A percentile compares a stretch with the other conserved stretches of the same genome.
Conservation (phyloP, 352 stramenopile species). For the Phytophthora kernoviae region DNA sequence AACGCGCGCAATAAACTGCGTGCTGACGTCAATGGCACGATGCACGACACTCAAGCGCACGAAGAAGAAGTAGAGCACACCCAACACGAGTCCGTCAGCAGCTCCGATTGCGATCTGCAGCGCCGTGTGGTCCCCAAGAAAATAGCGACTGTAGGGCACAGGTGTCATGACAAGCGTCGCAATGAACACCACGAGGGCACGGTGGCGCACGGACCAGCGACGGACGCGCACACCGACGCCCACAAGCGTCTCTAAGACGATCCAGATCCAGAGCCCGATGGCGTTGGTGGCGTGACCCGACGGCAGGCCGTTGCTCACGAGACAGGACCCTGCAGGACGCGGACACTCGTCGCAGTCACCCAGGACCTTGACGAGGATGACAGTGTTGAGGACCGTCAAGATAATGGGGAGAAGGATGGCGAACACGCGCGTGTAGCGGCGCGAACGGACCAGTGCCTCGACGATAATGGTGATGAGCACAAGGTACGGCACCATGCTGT, state of each 20-base stretch:
- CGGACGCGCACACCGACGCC: slow-evolving; percentile 31
- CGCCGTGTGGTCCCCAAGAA: slow-evolving; percentile 49
- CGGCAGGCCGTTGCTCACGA: slow-evolving; percentile 46
- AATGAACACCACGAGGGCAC: slow-evolving; percentile 15
- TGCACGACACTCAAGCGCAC: slow-evolving; percentile 38
- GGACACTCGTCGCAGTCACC: slow-evolving; percentile 44
- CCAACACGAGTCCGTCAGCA: slow-evolving; percentile 38
- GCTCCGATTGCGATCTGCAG: slow-evolving; percentile 40
- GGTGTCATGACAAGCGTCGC: slow-evolving; percentile 33
- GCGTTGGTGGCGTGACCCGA: slow-evolving; percentile 55
- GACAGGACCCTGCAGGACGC: slow-evolving; percentile 41
- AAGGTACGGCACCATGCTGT: slow-evolving; percentile 56
- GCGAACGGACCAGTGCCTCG: slow-evolving; percentile 36
- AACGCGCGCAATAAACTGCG: slow-evolving; percentile 22
- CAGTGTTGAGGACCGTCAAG: slow-evolving; percentile 42
- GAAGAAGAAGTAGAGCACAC: slow-evolving; percentile 44
- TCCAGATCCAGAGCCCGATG: slow-evolving; percentile 44
- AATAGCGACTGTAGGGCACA: slow-evolving; percentile 54
- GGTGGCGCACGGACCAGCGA: slow-evolving; percentile 23
- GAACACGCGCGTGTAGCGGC: slow-evolving; percentile 46
- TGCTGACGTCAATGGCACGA: slow-evolving; percentile 22
- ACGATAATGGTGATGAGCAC: slow-evolving; percentile 44
- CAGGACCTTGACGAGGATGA: slow-evolving; percentile 41
- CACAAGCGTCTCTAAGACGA: slow-evolving; percentile 40
- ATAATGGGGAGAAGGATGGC: slow-evolving; percentile 42